Evolutionary conservation across 257 asterid species (phyloP), one percentile per base, ranked within the genome.

Genomic region (Echium plantagineum): DNA sequence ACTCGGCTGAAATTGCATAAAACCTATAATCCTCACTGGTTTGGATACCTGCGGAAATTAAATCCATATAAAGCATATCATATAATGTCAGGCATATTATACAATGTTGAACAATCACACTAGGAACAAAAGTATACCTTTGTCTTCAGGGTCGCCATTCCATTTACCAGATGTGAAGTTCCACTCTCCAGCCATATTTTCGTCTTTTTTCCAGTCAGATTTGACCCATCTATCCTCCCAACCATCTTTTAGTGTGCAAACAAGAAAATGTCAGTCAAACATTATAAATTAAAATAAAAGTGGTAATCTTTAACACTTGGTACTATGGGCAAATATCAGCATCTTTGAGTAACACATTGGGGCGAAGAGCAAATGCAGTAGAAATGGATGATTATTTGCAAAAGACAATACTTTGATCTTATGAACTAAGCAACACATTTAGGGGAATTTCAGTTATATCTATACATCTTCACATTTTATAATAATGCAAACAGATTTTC

Each of bases 1-100:
- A 89, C 75, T 86, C 94, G 18, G 97, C 97, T 49, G 99, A 93
- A 62, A 93, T 86, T 52, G 99, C 99, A 67, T 86, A 93, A 60
- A 93, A 89, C 72, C 95, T 79, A 67, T 81, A 81, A 66, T 86
- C 97, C 69, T 89, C 95, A 55, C 97, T 81, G 75, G 97, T 89
- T 69, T 89, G 97, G 68, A 89, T 89, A 75, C 95, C 97, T 89
- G 72, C 64, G 63, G 32, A 28, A 64, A 17, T 7, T 13, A 42
- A 42, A 42, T 42, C 49, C 49, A 10, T 8, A 4, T 32, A 5
- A 32, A 32, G 42, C 42, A 13, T 10, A 12, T 42, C 17, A 42
- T 42, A 42, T 10, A 35, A 35, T 28, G 32, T 3, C 5, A 35
- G 46, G 10, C 49, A 42, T 42, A 10, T 10, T 17, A 12, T 42